phyloP scores from a whole-genome alignment of 2,329 filamentous ascomycete genomes.

The Mycosphaerella sp. region DNA sequence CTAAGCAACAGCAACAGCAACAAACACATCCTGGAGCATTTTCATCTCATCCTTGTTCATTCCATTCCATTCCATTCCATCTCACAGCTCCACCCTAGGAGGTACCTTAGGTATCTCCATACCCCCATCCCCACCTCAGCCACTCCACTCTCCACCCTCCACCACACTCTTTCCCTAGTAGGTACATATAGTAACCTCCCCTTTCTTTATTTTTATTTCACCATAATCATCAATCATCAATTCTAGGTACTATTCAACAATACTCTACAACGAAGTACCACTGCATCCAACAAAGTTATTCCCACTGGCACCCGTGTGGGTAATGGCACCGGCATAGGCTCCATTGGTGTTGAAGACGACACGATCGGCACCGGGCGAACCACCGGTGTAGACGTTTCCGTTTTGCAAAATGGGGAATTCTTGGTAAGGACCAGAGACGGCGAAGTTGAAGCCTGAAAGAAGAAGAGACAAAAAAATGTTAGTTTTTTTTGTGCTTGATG shows the following conservation, averaged over 20 bases:
- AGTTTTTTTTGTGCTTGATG: slow-evolving; percentile 23
- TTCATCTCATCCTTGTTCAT: too few species aligned
- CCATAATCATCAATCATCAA: too few species aligned
- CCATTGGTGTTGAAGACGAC: slow-evolving; percentile 56
- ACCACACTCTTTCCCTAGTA: too few species aligned
- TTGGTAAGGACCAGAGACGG: slow-evolving; percentile 52
- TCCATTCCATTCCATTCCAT: too few species aligned
- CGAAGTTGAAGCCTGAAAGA: slow-evolving; percentile 47
- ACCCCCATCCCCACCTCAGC: background rate
- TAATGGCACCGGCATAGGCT: slow-evolving; percentile 57
- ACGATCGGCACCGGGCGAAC: slow-evolving; percentile 60
- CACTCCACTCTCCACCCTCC: too few species aligned
- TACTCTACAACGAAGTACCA: slow-evolving; percentile 27
- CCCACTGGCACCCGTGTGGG: slow-evolving; percentile 62
- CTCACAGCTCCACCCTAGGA: too few species aligned
- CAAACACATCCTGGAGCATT: too few species aligned
- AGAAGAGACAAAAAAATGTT: background rate
- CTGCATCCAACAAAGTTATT: slow-evolving; percentile 62
- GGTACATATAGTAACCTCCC: too few species aligned
- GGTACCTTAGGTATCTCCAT: background rate
- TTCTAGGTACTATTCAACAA: background rate
- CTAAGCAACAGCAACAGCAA: too few species aligned
- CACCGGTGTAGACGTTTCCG: slow-evolving; percentile 47
- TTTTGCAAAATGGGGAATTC: slow-evolving; percentile 55
- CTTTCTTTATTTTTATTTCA: too few species aligned